phyloP scores from a whole-genome alignment of 176 grass and related monocot genomes.

The Eleusine indica region DNA sequence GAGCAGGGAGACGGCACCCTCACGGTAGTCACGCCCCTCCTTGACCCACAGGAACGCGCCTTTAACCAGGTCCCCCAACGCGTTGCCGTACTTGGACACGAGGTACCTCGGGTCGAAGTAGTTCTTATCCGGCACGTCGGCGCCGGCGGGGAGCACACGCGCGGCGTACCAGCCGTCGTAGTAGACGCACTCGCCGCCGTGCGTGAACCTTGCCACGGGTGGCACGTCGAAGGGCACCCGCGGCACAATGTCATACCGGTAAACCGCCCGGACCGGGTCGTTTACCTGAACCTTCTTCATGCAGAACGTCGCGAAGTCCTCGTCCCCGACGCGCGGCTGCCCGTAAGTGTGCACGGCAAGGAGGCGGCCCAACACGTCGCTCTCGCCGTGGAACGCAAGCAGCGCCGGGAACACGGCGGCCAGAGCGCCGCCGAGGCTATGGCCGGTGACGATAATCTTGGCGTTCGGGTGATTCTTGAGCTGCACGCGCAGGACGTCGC shows the following conservation, averaged over 20 bases:
- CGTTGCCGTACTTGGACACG: slow-evolving; percentile 48
- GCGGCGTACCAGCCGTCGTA: slow-evolving; percentile 67
- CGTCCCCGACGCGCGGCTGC: slow-evolving; percentile 74
- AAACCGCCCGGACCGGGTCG: slow-evolving; percentile 53
- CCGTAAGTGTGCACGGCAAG: slow-evolving; percentile 58
- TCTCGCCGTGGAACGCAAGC: slow-evolving; percentile 53
- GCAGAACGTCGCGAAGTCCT: slow-evolving; percentile 36
- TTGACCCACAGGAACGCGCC: slow-evolving; percentile 26
- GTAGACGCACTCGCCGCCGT: slow-evolving; percentile 67
- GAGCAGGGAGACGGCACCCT: not conserved
- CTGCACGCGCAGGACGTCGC: slow-evolving; percentile 37
- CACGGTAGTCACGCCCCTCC: not conserved
- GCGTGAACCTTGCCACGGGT: slow-evolving; percentile 37
- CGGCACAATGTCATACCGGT: slow-evolving; percentile 78
- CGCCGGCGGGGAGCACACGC: slow-evolving; percentile 39
- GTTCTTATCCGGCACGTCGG: slow-evolving; percentile 66
- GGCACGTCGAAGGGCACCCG: slow-evolving; percentile 68
- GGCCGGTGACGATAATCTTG: slow-evolving; percentile 64
- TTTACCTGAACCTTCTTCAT: not conserved
- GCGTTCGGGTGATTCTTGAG: slow-evolving; percentile 53
- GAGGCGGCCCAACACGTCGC: slow-evolving; percentile 46
- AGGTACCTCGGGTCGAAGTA: slow-evolving; percentile 59
- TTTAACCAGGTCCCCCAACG: slow-evolving; percentile 59
- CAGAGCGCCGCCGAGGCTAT: slow-evolving; percentile 87
- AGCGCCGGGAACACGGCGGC: slow-evolving; percentile 68